Evolutionary conservation across 768 basidiomycete genomes (phyloP).

Genomic region (Amanita thiersii): DNA sequence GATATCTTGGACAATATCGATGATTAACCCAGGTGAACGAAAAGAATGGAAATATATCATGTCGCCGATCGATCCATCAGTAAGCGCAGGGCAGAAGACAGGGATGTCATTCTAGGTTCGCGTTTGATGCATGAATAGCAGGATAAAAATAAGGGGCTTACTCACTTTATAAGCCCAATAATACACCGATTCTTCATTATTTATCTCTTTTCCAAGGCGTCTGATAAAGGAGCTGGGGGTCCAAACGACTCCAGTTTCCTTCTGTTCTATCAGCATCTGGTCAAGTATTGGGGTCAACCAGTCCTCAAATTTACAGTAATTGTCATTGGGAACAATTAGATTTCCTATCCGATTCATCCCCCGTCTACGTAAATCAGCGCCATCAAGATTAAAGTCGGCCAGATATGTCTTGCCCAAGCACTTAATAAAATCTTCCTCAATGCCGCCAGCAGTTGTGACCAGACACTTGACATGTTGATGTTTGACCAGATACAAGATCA

Average conservation of each 20-base stretch:
- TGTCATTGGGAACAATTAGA: slow-evolving; percentile 92
- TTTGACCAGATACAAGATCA: slow-evolving; percentile 88
- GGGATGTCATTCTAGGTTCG: slow-evolving; percentile 88
- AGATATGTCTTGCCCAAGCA: slow-evolving; percentile 96
- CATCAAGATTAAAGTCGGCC: slow-evolving; percentile 88
- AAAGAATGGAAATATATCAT: slow-evolving; percentile 99
- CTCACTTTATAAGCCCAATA: slow-evolving; percentile 99
- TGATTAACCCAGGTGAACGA: slow-evolving; percentile 68
- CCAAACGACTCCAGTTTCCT: slow-evolving; percentile 63
- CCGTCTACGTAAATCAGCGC: slow-evolving; percentile 73
- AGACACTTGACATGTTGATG: slow-evolving; percentile 83
- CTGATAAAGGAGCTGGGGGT: slow-evolving; percentile 91
- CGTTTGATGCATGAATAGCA: slow-evolving; percentile 11
- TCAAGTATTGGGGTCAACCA: slow-evolving; percentile 97
- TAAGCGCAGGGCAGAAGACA: slow-evolving; percentile 96
- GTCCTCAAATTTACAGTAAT: slow-evolving; percentile 99
- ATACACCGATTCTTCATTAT: slow-evolving; percentile 95
- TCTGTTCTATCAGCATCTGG: slow-evolving; percentile 84
- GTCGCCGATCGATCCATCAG: slow-evolving; percentile 96
- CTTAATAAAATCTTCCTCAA: slow-evolving; percentile 99
- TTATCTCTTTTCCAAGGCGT: slow-evolving; percentile 92
- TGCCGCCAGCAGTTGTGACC: slow-evolving; percentile 96
- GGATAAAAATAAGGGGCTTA: slow-evolving; percentile 12
- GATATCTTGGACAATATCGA: slow-evolving; percentile 96
- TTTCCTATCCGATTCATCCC: slow-evolving; percentile 99